Percentiles rank a stretch among this genome's conserved stretches.
These are phyloP conservation scores for Cordyceps militaris DNA, from an alignment of 2,329 filamentous ascomycete genomes.

Conservation along the genomic window DNA sequence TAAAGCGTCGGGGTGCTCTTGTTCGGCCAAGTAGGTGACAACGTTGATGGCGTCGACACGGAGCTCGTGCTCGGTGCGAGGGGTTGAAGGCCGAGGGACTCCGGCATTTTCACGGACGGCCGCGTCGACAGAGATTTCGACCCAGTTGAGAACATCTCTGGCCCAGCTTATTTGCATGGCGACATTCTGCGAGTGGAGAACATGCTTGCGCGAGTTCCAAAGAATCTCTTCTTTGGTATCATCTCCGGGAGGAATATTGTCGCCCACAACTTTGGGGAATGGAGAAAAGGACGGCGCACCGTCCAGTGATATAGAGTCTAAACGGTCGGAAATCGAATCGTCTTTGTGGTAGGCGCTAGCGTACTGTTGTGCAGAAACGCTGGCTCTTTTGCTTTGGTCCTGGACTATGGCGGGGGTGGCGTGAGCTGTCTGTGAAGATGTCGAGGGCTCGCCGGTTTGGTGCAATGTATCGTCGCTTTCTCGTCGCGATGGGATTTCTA, in stretches of 20 bases:
- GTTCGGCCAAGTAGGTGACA: conserved; percentile 79
- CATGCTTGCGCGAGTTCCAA: conserved; percentile 73
- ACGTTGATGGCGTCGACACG: conserved; percentile 87
- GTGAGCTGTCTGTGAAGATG: conserved; percentile 21
- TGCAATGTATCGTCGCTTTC: conserved; percentile 15
- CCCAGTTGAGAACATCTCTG: conserved; percentile 82
- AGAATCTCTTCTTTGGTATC: conserved; percentile 89
- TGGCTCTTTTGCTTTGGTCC: conserved; percentile 20
- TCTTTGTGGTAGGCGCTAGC: conserved; percentile 32
- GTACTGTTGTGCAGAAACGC: not conserved
- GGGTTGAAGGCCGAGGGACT: conserved; percentile 62
- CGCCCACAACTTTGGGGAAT: conserved; percentile 78
- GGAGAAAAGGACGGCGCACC: conserved; percentile 73
- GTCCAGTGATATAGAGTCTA: conserved; percentile 42
- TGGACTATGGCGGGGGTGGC: conserved; percentile 28
- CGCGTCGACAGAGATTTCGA: conserved; percentile 75
- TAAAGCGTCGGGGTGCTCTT: conserved; percentile 86
- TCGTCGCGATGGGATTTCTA: conserved; percentile 29
- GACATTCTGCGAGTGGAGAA: conserved; percentile 88
- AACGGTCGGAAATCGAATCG: conserved; percentile 28
- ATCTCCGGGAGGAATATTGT: conserved; percentile 87
- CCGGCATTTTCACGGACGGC: conserved; percentile 55
- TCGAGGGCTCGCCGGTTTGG: conserved; percentile 16
- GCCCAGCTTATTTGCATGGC: conserved; percentile 97
- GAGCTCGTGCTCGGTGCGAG: conserved; percentile 81